phyloP scores from a whole-genome alignment of 192 early-diverging fungal genomes.

The Phlyctochytrium arcticum region DNA sequence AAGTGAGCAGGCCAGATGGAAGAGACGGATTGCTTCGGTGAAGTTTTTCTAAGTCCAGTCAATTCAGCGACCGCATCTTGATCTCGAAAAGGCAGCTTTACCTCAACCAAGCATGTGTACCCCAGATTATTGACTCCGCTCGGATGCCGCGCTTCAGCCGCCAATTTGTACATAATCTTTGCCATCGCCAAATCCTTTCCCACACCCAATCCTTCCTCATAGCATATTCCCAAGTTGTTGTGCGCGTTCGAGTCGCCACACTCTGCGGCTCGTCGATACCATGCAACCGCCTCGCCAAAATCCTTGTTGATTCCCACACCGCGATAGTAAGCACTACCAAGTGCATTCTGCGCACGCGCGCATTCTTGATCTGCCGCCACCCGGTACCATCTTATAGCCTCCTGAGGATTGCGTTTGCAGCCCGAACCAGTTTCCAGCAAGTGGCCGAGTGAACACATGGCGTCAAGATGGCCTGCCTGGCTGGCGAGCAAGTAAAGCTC shows the following conservation, averaged over 20 bases:
- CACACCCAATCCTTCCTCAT: constrained; percentile 55
- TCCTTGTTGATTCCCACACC: constrained; percentile 44
- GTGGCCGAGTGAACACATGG: constrained; percentile 32
- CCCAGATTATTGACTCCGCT: constrained; percentile 45
- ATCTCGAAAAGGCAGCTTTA: neutral
- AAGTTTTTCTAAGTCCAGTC: constrained; percentile 26
- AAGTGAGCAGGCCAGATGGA: constrained; percentile 42
- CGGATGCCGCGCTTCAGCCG: constrained; percentile 38
- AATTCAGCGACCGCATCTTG: neutral
- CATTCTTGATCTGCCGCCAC: constrained; percentile 27
- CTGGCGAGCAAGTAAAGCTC: constrained; percentile 39
- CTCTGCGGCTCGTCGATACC: constrained; percentile 39
- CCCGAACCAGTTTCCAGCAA: constrained; percentile 42
- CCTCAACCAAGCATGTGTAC: constrained; percentile 43
- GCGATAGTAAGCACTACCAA: constrained; percentile 41
- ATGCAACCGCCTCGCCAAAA: constrained; percentile 38
- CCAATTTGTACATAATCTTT: constrained; percentile 45
- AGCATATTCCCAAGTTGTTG: constrained; percentile 54
- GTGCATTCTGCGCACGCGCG: constrained; percentile 39
- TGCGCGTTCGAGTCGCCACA: constrained; percentile 42
- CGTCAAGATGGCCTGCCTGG: constrained; percentile 34
- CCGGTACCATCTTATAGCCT: constrained; percentile 37
- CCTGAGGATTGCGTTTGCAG: constrained; percentile 17
- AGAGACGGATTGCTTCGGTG: constrained; percentile 36
- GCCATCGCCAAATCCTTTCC: constrained; percentile 40